Evolutionary conservation across 495 filamentous ascomycete genomes (phyloP).

Genomic region (Platismatia glauca): DNA sequence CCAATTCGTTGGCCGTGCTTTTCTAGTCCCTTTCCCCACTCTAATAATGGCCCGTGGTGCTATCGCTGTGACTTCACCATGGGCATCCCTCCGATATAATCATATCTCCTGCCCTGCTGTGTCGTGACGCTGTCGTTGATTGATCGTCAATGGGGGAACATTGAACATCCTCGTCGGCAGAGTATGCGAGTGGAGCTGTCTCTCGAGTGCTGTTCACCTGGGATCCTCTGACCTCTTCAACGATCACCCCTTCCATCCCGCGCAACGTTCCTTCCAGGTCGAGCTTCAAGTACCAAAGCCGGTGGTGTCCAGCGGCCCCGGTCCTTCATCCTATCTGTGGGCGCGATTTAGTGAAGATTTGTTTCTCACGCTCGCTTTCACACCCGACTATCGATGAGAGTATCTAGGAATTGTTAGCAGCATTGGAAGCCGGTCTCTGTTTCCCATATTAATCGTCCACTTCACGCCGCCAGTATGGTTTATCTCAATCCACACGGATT

Average conservation of each 20-base stretch:
- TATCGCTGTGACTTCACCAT: too few species aligned
- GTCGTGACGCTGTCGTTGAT: background rate
- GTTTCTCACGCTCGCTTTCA: background rate
- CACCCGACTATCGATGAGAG: background rate
- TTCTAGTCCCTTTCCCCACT: background rate
- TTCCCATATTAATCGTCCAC: background rate
- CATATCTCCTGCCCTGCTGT: background rate
- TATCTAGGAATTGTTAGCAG: background rate
- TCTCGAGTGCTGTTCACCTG: background rate
- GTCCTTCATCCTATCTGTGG: background rate
- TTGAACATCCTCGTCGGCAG: background rate
- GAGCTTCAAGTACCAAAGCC: background rate
- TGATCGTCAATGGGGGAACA: background rate
- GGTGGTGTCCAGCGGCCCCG: background rate
- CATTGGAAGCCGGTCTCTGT: background rate
- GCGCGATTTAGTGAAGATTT: background rate
- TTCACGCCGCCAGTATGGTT: background rate
- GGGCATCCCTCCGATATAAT: background rate
- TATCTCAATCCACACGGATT: slow-evolving; percentile 16
- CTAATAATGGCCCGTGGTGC: too few species aligned
- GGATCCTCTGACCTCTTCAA: background rate
- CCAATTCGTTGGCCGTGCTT: background rate
- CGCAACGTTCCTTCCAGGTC: background rate
- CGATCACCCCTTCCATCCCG: background rate
- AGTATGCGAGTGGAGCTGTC: background rate